Evolutionary conservation across 1,284 basidiomycete genomes (phyloP), one percentile per base, ranked within the genome.

Genomic region (Papiliotrema fonsecae): DNA sequence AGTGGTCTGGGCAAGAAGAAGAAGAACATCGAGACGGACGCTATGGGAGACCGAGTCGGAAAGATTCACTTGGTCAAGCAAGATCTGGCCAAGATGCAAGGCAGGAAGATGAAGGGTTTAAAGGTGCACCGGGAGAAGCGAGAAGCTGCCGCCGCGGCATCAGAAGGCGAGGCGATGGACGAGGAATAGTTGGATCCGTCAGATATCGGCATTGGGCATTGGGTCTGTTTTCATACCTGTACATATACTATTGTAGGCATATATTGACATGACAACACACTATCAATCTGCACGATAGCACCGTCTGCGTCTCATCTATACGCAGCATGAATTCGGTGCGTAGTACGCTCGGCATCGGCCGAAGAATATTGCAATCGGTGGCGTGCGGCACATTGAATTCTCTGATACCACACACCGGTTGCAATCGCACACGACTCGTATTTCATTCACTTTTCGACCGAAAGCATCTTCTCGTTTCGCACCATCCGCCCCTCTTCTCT

Each of bases 31-130:
- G 91, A 96, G 77, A 89, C 92, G 56, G 94, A 98, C 77, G 90
- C 91, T 73, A 97, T 97, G 94, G 94, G 94, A 50, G 91, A 98
- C 73, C 75, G 93, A 74, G 81, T 94, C 57, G 94, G 93, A 41
- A 79, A 84, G 52, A 82, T 98, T 45, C 94, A 97, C 73, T 73
- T 98, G 41, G 88, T 78, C 50, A 87, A 83, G 72, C 94, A 99
- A 78, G 90, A 98, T 74, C 73, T 99, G 60, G 75, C 69, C 58
- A 87, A 81, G 75, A 67, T 98, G 73, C 91, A 97, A 79, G 60
- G 60, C 32, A 68, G 73, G 50, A 75, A 74, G 66, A 73, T 75
- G 72, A 75, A 74, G 68, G 72, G 69, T 50, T 57, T 75, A 52
- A 72, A 69, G 58, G 50, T 60, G 28, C 57, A 57, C 14, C 46